Base-by-base conservation (phyloP, 2,329 filamentous ascomycete genomes). In the Exophiala sp. region DNA sequence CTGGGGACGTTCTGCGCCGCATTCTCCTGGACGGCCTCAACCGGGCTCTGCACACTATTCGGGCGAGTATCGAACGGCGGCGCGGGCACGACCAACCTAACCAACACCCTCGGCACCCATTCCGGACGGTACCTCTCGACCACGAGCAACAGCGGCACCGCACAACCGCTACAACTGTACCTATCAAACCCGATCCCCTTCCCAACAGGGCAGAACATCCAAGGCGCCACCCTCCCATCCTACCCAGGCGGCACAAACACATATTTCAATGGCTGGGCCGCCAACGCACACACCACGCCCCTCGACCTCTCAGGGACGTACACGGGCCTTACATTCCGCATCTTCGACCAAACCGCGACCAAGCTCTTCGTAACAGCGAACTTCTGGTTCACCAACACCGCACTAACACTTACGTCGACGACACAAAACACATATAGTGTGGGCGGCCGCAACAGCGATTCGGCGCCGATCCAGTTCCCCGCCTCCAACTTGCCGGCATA, bases 311-410 rank as follows among this genome's bases (percentile, higher is more conserved):
- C 38, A 6, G 29, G 18, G 2, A n/a, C 16, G 3, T 41, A 45
- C 14, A 42, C 40, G 11, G 6, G 6, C 24, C 40, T 50, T 13
- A 32, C 39, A 14, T 52, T 38, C 38, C 29, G 10, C n/a, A 52
- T 52, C 38, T 52, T 52, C 24, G 50, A 73, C 51, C 72, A 75
- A 52, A 66, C 69, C 2, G 71, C 71, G 13, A 70, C 74, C 56
- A 64, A 66, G 30, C 61, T 74, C 8, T 64, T 74, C 4, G 61
- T 64, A 1, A 65, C 67, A 21, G 68, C 70, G 2, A 71, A 74
- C 52, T 64, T 72, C 9, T 65, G 73, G 42, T 58, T 76, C 48
- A 66, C 71, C 6, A 52, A 46, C 43, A 43, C 50, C 8, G 24
- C 30, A 23, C 22, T 52, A 6, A 32, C 14, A 4, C 43, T 52